Base-by-base conservation (phyloP, 345 rosid genomes). In the Combretum micranthum region DNA sequence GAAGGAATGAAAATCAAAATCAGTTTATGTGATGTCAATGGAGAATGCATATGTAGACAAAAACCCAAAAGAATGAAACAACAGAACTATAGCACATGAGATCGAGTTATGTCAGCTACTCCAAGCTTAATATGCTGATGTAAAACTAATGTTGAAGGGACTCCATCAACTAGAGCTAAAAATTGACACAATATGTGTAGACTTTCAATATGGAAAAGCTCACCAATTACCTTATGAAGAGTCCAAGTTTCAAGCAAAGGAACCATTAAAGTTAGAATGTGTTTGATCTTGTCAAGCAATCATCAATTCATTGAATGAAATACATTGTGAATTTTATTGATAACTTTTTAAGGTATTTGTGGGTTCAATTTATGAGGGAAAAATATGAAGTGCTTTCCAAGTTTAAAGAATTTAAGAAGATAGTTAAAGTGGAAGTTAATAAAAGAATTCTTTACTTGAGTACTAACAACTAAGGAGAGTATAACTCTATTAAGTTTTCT, bases 1-100 rank as follows among this genome's bases (percentile, higher is more conserved):
- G 2, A 45, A 45, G 26, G 56, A 39, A 52, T 2, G 39, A 13
- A 21, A 2, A 52, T 3, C 15, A 23, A n/a, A 52, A 42, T 52
- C 14, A 2, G 56, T 52, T 17, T 52, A 52, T 52, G 56, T 52
- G 42, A 45, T 45, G 47, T 45, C 47, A 45, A 10, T 45, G 17
- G 10, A 45, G 47, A 13, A 2, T 13, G 9, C 47, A 22, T 52
- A 52, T 52, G 39, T 22, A 52, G 42, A 52, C 16, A 52, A 52
- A 52, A 42, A 52, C 56, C 4, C 3, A 16, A 52, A 52, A 22
- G 16, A 22, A 23, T 25, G 56, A 13, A 11, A 52, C 26, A 13
- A 12, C 13, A 53, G 42, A 25, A 13, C 23, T 45, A 10, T 13
- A 39, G 56, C 56, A 52, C 16, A 23, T 52, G 56, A 8, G 56